These are phyloP conservation scores for Yamadazyma takamatsuzukensis DNA, from an alignment of 805 yeast species.

Conservation along the genomic window DNA sequence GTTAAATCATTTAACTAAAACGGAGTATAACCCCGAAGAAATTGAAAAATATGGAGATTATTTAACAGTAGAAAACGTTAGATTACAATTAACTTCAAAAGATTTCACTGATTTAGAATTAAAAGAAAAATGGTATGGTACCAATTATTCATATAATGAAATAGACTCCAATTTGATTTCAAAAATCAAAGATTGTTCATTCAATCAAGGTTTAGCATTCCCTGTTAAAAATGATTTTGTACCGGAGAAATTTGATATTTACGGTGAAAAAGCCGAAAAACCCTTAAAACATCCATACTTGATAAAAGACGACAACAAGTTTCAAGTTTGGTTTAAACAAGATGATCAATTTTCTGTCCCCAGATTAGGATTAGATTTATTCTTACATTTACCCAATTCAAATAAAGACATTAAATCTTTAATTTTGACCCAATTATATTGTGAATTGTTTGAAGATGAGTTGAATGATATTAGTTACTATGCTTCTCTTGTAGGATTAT, in stretches of 20 bases:
- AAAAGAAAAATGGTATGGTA: slow-evolving; percentile 87
- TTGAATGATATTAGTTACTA: slow-evolving; percentile 75
- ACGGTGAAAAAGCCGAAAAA: slow-evolving; percentile 28
- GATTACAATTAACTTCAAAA: slow-evolving; percentile 52
- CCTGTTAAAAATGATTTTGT: slow-evolving; percentile 79
- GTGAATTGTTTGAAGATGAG: slow-evolving; percentile 71
- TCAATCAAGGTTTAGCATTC: slow-evolving; percentile 42
- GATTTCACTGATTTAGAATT: slow-evolving; percentile 41
- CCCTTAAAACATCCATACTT: slow-evolving; percentile 59
- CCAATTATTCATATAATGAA: slow-evolving; percentile 58
- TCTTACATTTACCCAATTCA: slow-evolving; percentile 63
- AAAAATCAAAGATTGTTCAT: slow-evolving; percentile 24
- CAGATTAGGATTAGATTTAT: slow-evolving; percentile 66
- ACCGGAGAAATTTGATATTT: slow-evolving; percentile 70
- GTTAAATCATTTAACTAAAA: slow-evolving; percentile 53
- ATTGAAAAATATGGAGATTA: slow-evolving; percentile 47
- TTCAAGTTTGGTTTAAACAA: slow-evolving; percentile 80
- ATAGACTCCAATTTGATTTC: slow-evolving; percentile 38
- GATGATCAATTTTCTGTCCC: slow-evolving; percentile 90
- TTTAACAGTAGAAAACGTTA: slow-evolving; percentile 57
- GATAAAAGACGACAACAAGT: slow-evolving; percentile 46
- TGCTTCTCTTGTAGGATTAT: slow-evolving; percentile 78
- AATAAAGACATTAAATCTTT: slow-evolving; percentile 56
- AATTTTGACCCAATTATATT: slow-evolving; percentile 57
- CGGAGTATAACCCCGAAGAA: slow-evolving; percentile 54